Percentiles rank a stretch among this genome's conserved stretches.
phyloP scores from a whole-genome alignment of 371 early-diverging fungal species.

The Apophysomyces ossiformis region DNA sequence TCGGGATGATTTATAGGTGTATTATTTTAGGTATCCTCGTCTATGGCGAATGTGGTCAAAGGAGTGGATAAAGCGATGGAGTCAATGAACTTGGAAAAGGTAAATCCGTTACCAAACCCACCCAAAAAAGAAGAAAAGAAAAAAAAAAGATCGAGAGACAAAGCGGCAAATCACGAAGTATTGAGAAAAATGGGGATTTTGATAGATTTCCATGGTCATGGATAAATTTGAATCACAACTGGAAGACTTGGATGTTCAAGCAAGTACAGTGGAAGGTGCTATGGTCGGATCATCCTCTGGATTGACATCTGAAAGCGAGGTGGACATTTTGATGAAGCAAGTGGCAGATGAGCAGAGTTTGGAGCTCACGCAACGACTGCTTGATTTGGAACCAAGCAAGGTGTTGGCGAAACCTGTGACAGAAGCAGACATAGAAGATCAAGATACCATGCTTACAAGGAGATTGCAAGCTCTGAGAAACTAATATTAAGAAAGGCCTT shows the following conservation, averaged over 20 bases:
- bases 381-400: constrained; percentile 55
- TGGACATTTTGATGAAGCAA: constrained; percentile 90
- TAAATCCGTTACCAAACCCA: constrained; percentile 17
- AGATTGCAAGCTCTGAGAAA: constrained; percentile 43
- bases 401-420: constrained; percentile 27
- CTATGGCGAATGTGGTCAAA: constrained; percentile 87
- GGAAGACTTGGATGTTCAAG: constrained; percentile 94
- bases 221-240: constrained; percentile 94
- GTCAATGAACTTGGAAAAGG: constrained; percentile 93
- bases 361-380: constrained; percentile 73
- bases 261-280: constrained; percentile 89
- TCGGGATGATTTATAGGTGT: no score
- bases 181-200: background rate
- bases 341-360: constrained; percentile 95
- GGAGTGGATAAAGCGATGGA: constrained; percentile 93
- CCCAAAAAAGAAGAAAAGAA: background rate
- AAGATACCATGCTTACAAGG: constrained; percentile 35
- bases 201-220: constrained; percentile 89
- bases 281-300: constrained; percentile 87
- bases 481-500: constrained; percentile 13
- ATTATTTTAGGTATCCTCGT: constrained; percentile 55
- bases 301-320: constrained; percentile 86
- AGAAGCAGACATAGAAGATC: constrained; percentile 26
- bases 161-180: background rate
- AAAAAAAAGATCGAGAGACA: background rate